phyloP scores from a whole-genome alignment of 352 stramenopile genomes.

The Pythium aquatile region DNA sequence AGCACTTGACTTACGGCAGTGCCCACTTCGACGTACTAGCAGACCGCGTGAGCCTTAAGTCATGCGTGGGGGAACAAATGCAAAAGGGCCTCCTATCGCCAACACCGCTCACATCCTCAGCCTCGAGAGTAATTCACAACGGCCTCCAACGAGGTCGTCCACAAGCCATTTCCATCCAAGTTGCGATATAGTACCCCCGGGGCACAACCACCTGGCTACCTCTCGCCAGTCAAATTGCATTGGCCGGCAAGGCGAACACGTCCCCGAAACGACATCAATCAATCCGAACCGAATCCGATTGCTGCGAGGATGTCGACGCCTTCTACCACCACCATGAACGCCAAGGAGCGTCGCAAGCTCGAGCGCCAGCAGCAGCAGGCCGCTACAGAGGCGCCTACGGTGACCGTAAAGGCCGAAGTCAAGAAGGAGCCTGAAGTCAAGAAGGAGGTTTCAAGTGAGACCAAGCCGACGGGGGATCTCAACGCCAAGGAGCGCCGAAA shows the following conservation, averaged over 20 bases:
- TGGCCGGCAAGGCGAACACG: neutral
- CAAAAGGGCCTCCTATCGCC: too few relatives aligned
- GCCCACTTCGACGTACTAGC: too few relatives aligned
- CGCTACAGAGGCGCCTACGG: neutral
- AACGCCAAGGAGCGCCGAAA: constrained; percentile 66
- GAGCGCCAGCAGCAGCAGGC: constrained; percentile 21
- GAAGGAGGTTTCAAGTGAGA: constrained; percentile 7
- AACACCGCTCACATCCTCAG: too few relatives aligned
- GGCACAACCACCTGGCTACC: neutral
- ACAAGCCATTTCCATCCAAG: too few relatives aligned
- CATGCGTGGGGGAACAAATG: too few relatives aligned
- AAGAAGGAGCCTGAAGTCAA: neutral
- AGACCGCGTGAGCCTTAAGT: too few relatives aligned
- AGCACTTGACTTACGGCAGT: too few relatives aligned
- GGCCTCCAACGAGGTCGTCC: too few relatives aligned
- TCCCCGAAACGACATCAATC: constrained; percentile 20
- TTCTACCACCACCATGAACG: constrained; percentile 36
- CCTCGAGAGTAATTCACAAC: too few relatives aligned
- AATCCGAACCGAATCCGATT: neutral
- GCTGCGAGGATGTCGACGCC: constrained; percentile 10
- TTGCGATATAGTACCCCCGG: neutral
- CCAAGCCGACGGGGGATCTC: neutral
- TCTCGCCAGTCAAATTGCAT: constrained; percentile 7
- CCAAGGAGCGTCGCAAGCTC: constrained; percentile 46
- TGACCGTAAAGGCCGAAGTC: neutral